Evolutionary conservation across 768 basidiomycete genomes (phyloP), one percentile per base, ranked within the genome.

Genomic region (Boletus vermiculosoides): DNA sequence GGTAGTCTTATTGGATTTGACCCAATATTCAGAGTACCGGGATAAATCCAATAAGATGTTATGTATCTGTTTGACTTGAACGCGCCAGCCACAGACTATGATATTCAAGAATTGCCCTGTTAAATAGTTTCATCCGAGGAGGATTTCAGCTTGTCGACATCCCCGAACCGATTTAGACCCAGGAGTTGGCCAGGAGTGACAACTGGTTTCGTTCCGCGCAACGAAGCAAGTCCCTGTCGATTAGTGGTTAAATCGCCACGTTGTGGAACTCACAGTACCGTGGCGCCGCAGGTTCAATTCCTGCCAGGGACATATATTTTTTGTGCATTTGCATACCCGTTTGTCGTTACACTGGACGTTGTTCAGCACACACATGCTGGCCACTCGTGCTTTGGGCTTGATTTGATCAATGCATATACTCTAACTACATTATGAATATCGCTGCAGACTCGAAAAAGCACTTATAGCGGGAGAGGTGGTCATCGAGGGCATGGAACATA

Each of bases 181-280:
- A n/a, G 25, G 25, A 25, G 5, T 25, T 25, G 3, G 25, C 16
- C 39, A n/a, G 39, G 4, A 40, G 39, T 1, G 9, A 40, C 11
- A 40, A 20, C 6, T 11, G n/a, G 10, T 20, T 40, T 20, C 20
- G 18, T 11, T 41, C 3, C 40, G n/a, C 40, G 11, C 1, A 20
- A 5, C 20, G 2, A 12, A 41, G 13, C 22, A 63, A 61, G 73
- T 75, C 74, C 72, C 61, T 74, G 72, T 74, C 74, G 74, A 74
- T 74, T 74, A 75, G 73, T 74, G 73, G 73, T 75, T 71, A 74
- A 75, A 74, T 74, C 73, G 63, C 64, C 74, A 74, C 71, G 73
- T 74, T 75, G 73, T 74, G 73, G 73, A 66, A 30, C 54, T 60
- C 69, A 62, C 71, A 64, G 13, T 34, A 63, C 73, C 73, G 73